Evolutionary conservation across 164 flowering plant genomes (phyloP).

Genomic region (Pachysandra terminalis): DNA sequence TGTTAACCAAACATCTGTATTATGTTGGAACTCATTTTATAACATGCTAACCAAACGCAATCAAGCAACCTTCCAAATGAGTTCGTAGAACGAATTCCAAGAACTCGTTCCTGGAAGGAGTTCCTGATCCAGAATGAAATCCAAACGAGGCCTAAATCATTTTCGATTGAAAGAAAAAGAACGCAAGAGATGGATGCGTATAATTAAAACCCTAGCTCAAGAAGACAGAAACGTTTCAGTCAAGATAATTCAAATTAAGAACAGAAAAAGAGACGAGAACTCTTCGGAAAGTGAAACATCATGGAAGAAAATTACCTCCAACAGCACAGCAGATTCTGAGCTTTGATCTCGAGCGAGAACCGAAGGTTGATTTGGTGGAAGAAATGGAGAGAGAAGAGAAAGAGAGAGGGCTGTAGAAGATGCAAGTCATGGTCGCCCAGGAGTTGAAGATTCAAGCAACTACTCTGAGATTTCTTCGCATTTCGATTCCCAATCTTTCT

Average conservation of each 20-base stretch:
- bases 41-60: no score
- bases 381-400: conserved; percentile 28
- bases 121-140: no score
- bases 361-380: conserved; percentile 18
- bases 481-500: not conserved
- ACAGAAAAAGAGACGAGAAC: not conserved
- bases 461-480: not conserved
- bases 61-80: no score
- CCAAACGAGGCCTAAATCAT: no score
- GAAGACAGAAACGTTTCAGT: no score
- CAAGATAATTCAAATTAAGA: not conserved
- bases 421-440: conserved; percentile 33
- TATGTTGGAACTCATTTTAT: no score
- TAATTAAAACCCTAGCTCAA: no score
- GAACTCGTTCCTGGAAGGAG: no score
- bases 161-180: no score
- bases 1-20: no score
- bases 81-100: no score
- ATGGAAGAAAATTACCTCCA: conserved; percentile 36
- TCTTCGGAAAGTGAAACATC: not conserved
- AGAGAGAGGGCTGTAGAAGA: conserved; percentile 22
- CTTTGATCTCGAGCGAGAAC: conserved; percentile 22
- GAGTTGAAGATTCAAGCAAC: not conserved
- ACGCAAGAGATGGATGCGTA: no score
- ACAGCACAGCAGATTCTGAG: conserved; percentile 37